Conservation (phyloP, 2,329 filamentous ascomycete species). For the Penicillium sclerotiorum region DNA sequence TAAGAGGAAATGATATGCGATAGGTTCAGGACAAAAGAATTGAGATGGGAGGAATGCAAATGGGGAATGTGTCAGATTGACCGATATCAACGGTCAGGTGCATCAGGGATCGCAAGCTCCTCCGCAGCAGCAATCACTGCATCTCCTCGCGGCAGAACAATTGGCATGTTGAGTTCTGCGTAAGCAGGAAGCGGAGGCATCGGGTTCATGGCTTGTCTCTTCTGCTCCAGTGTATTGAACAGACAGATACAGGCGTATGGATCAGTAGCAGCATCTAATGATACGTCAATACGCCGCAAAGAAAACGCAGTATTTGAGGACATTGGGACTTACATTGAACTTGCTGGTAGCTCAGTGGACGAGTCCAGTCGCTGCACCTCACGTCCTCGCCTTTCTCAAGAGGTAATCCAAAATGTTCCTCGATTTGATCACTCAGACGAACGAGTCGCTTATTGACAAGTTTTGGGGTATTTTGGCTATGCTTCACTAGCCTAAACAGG, state of each 20-base stretch:
- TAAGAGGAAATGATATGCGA: too few species aligned
- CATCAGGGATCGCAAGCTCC: slow-evolving; percentile 1
- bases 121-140: slow-evolving; percentile 1
- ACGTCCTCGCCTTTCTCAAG: slow-evolving; percentile 73
- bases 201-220: slow-evolving; percentile 67
- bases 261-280: slow-evolving; percentile 75
- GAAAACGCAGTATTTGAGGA: too few species aligned
- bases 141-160: slow-evolving; percentile 56
- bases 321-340: slow-evolving; percentile 66
- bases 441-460: slow-evolving; percentile 69
- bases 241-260: slow-evolving; percentile 78
- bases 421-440: slow-evolving; percentile 68
- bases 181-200: slow-evolving; percentile 70
- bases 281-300: too few species aligned
- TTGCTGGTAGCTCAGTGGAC: slow-evolving; percentile 64
- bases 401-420: slow-evolving; percentile 71
- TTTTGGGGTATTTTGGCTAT: slow-evolving; percentile 56
- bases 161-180: slow-evolving; percentile 67
- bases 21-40: too few species aligned
- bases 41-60: not conserved
- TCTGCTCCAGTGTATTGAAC: slow-evolving; percentile 70
- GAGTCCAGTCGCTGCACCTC: slow-evolving; percentile 74
- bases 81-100: slow-evolving; percentile 9
- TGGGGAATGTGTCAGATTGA: not conserved
- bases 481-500: slow-evolving; percentile 75